Percentiles rank a stretch among this genome's conserved stretches.
Evolutionary conservation across 768 basidiomycete genomes (phyloP).

Genomic region (Termitomyces sp.): DNA sequence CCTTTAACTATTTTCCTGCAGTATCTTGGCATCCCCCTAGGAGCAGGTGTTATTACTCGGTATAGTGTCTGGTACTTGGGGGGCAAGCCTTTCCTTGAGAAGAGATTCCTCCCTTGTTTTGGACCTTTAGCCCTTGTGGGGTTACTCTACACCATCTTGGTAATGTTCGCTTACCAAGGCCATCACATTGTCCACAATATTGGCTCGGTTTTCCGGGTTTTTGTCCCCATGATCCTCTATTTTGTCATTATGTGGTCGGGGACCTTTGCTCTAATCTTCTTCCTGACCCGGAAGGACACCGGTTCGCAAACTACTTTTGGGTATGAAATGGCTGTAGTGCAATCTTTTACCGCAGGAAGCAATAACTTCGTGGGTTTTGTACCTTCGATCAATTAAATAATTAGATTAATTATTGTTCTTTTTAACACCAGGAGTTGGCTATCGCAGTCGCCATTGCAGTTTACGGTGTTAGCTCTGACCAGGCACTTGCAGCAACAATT

Average conservation of each 20-base stretch:
- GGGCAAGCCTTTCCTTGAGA: conserved; percentile 44
- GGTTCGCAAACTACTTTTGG: conserved; percentile 24
- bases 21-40: conserved; percentile 83
- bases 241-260: conserved; percentile 29
- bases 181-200: conserved; percentile 71
- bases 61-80: conserved; percentile 41
- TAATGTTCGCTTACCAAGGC: conserved; percentile 68
- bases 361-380: conserved; percentile 62
- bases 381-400: not conserved
- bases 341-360: conserved; percentile 74
- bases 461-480: conserved; percentile 72
- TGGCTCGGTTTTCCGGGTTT: conserved; percentile 72
- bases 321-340: conserved; percentile 73
- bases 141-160: conserved; percentile 75
- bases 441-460: conserved; percentile 79
- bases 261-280: conserved; percentile 9
- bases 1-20: conserved; percentile 18
- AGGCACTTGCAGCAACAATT: conserved; percentile 79
- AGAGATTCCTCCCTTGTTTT: conserved; percentile 63
- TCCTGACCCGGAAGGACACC: conserved; percentile 32
- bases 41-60: conserved; percentile 67
- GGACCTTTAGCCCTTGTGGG: conserved; percentile 68
- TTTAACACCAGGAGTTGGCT: conserved; percentile 59
- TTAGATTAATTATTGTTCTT: not conserved
- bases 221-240: conserved; percentile 78